Conservation (phyloP, 371 early-diverging fungal genomes). For the Gilbertella persicaria region DNA sequence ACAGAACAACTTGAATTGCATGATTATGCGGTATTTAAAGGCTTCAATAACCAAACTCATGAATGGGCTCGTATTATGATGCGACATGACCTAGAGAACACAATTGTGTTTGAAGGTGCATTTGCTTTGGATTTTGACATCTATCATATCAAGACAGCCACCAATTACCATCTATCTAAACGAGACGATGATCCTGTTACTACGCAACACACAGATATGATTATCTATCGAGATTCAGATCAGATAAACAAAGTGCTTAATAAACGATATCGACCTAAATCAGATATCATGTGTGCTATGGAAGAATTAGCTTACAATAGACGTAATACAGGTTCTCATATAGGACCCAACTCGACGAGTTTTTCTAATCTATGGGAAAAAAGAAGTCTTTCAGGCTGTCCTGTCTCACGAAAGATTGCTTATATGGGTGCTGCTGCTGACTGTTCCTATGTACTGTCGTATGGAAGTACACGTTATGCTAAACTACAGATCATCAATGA, state of each 20-base stretch:
- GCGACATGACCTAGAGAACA: slow-evolving; percentile 36
- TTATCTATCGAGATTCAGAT: slow-evolving; percentile 76
- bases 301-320: slow-evolving; percentile 27
- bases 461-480: slow-evolving; percentile 62
- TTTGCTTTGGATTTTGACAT: slow-evolving; percentile 60
- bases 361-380: slow-evolving; percentile 23
- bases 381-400: slow-evolving; percentile 17
- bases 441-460: slow-evolving; percentile 69
- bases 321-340: slow-evolving; percentile 19
- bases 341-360: not conserved
- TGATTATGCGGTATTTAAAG: slow-evolving; percentile 62
- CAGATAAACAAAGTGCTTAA: slow-evolving; percentile 12
- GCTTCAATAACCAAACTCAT: slow-evolving; percentile 38
- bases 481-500: slow-evolving; percentile 73
- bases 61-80: slow-evolving; percentile 74
- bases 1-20: slow-evolving; percentile 22
- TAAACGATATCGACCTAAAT: not conserved
- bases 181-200: slow-evolving; percentile 59
- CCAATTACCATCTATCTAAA: slow-evolving; percentile 57
- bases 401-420: slow-evolving; percentile 26
- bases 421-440: slow-evolving; percentile 70
- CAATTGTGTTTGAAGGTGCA: slow-evolving; percentile 59
- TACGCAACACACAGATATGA: slow-evolving; percentile 33
- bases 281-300: slow-evolving; percentile 23
- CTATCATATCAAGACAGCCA: slow-evolving; percentile 64